Evolutionary conservation across 768 basidiomycete genomes (phyloP).

Genomic region (Scleroderma bovista): DNA sequence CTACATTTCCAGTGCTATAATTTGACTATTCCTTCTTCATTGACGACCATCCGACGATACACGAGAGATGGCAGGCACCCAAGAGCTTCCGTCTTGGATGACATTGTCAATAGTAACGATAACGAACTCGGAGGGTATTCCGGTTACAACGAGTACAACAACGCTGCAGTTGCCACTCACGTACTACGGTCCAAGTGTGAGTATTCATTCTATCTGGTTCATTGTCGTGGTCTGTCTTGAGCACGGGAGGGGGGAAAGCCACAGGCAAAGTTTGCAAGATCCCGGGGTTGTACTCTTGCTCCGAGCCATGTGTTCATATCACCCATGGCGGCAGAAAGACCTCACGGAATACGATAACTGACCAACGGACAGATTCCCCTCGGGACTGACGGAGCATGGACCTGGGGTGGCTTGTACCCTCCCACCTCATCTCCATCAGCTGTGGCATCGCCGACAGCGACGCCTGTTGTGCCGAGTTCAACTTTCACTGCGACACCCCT

Average conservation of each 20-base stretch:
- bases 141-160: slow-evolving; percentile 52
- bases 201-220: slow-evolving; percentile 23
- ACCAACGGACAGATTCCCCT: slow-evolving; percentile 59
- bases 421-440: slow-evolving; percentile 39
- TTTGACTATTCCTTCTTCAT: not conserved
- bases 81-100: slow-evolving; percentile 70
- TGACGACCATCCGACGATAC: not conserved
- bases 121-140: slow-evolving; percentile 47
- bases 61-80: slow-evolving; percentile 39
- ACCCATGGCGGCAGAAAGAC: slow-evolving; percentile 3
- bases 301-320: not conserved
- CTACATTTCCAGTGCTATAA: slow-evolving; percentile 6
- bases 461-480: slow-evolving; percentile 23
- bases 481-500: slow-evolving; percentile 13
- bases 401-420: slow-evolving; percentile 68
- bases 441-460: slow-evolving; percentile 22
- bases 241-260: not conserved
- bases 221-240: not conserved
- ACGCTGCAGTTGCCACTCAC: slow-evolving; percentile 66
- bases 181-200: slow-evolving; percentile 78
- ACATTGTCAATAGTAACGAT: slow-evolving; percentile 48
- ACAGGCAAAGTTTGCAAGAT: not conserved
- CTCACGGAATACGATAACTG: slow-evolving; percentile 8
- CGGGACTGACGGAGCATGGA: slow-evolving; percentile 54
- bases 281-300: not conserved